Conservation (phyloP, 345 rosid species). For the Iberis pinnata region DNA sequence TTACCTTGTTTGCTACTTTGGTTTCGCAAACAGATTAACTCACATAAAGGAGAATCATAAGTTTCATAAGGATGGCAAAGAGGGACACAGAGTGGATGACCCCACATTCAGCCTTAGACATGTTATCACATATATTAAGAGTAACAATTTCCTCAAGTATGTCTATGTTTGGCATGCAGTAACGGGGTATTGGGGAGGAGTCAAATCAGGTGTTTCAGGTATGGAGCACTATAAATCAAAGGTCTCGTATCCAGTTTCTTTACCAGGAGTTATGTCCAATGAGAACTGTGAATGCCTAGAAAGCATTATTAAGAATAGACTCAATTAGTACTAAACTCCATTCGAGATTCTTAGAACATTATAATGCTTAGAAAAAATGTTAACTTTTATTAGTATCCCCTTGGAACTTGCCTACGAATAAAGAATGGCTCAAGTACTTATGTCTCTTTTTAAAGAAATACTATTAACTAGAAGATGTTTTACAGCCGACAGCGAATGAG, state of each 20-base stretch:
- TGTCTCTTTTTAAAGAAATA: no score
- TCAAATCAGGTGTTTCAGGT: conserved; percentile 39
- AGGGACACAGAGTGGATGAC: conserved; percentile 28
- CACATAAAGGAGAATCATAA: conserved; percentile 48
- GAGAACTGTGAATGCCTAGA: conserved; percentile 42
- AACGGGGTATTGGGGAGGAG: conserved; percentile 62
- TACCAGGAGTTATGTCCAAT: no score
- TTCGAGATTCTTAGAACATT: no score
- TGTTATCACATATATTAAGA: conserved; percentile 48
- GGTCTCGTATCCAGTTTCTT: conserved; percentile 41
- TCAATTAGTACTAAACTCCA: no score
- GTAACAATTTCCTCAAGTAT: conserved; percentile 49
- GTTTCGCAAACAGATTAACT: conserved; percentile 49
- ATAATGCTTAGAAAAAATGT: no score
- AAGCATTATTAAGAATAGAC: conserved; percentile 27
- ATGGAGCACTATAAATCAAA: conserved; percentile 48
- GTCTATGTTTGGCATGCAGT: no score
- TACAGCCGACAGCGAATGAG: no score
- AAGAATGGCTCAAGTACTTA: no score
- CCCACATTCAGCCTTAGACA: conserved; percentile 51
- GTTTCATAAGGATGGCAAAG: conserved; percentile 37
- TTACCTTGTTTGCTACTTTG: conserved; percentile 9
- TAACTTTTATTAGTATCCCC: no score
- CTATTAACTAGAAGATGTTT: no score
- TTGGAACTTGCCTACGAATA: no score